Percentiles rank a stretch among this genome's conserved stretches.
These are phyloP conservation scores for Mycena kentingensis DNA, from an alignment of 768 basidiomycete species.

Conservation along the genomic window DNA sequence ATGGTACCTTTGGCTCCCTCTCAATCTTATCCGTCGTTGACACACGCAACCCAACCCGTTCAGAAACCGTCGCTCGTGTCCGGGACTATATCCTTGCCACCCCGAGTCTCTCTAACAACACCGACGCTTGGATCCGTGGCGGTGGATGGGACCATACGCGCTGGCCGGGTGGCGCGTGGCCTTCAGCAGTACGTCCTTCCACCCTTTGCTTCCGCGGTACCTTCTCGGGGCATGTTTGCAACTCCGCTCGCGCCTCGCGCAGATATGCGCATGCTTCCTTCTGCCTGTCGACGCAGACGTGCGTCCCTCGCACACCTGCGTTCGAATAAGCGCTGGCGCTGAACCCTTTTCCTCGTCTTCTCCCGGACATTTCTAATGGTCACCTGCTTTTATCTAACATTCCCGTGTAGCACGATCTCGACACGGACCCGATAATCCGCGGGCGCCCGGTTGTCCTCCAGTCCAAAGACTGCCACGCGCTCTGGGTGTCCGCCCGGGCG, in stretches of 20 bases:
- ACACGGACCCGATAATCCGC: constrained; percentile 63
- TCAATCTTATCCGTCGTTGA: background rate
- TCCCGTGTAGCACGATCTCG: constrained; percentile 65
- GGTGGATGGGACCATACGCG: constrained; percentile 94
- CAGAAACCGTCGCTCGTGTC: constrained; percentile 65
- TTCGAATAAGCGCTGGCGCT: constrained; percentile 20
- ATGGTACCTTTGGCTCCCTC: constrained; percentile 42
- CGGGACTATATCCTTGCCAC: constrained; percentile 59
- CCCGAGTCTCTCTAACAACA: constrained; percentile 55
- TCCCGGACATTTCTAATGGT: background rate
- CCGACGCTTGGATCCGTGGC: constrained; percentile 72
- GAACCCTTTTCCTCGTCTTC: background rate
- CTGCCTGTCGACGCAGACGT: background rate
- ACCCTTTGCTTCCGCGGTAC: background rate
- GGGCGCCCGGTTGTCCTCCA: constrained; percentile 72
- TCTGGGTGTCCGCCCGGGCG: constrained; percentile 80
- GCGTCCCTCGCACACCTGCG: background rate
- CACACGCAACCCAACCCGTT: background rate
- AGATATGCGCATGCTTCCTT: background rate
- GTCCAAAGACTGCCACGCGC: constrained; percentile 83
- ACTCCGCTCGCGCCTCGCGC: background rate
- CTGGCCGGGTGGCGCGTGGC: constrained; percentile 66
- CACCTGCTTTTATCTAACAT: background rate
- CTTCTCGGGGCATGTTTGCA: background rate
- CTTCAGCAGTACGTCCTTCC: constrained; percentile 56